A percentile compares a stretch with the other conserved stretches of the same genome.
phyloP scores from a whole-genome alignment of 2,329 filamentous ascomycete genomes.

The Sarocladium brachiariae region DNA sequence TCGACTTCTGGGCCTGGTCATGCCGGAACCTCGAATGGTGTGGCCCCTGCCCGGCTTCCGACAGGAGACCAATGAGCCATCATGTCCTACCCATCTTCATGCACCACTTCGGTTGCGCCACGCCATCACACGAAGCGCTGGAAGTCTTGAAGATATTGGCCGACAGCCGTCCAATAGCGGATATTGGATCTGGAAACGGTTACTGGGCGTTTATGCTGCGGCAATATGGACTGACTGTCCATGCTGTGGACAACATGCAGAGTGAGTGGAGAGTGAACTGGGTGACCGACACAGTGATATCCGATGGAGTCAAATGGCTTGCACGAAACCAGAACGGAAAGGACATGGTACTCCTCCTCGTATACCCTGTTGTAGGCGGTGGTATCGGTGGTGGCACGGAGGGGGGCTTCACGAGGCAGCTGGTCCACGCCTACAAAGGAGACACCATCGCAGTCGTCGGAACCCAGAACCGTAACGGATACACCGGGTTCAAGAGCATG shows the following conservation, averaged over 20 bases:
- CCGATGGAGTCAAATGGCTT: constrained; percentile 55
- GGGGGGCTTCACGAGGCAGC: constrained; percentile 55
- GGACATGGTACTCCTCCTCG: constrained; percentile 57
- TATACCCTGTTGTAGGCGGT: constrained; percentile 64
- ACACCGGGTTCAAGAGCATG: constrained; percentile 59
- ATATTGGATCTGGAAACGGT: constrained; percentile 65
- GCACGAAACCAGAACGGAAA: constrained; percentile 38
- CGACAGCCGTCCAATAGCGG: constrained; percentile 48
- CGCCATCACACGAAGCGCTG: constrained; percentile 60
- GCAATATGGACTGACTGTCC: constrained; percentile 44
- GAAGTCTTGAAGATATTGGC: constrained; percentile 51
- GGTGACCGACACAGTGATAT: constrained; percentile 58
- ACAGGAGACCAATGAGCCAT: constrained; percentile 50
- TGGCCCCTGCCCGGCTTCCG: constrained; percentile 48
- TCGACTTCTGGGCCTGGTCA: constrained; percentile 60
- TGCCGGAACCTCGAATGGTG: constrained; percentile 59
- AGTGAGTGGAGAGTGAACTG: constrained; percentile 63
- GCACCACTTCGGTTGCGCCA: constrained; percentile 71
- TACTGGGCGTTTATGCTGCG: constrained; percentile 72
- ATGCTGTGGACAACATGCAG: constrained; percentile 60
- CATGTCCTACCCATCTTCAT: constrained; percentile 67
- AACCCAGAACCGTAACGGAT: constrained; percentile 68
- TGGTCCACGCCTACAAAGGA: constrained; percentile 55
- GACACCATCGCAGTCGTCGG: constrained; percentile 64
- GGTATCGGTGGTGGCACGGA: constrained; percentile 57